Base-by-base conservation (phyloP, 2,329 filamentous ascomycete genomes). In the Cucurbitaria berberidis region DNA sequence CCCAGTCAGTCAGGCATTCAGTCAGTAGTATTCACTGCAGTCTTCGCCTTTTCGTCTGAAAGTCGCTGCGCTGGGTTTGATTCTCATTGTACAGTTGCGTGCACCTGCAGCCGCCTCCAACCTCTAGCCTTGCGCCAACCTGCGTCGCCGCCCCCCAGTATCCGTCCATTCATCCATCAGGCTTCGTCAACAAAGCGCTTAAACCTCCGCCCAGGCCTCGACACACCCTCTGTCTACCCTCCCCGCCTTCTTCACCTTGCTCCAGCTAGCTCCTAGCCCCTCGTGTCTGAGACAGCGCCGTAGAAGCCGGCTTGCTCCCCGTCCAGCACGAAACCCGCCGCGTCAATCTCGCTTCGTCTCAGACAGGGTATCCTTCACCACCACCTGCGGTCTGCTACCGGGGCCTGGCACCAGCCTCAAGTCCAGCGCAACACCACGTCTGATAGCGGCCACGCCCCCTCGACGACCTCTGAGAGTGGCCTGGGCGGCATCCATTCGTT, bases 331-430 rank as follows among this genome's bases (percentile, higher is more conserved):
- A 67, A 69, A 73, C 68, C 64, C 57, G 64, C 64, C 70, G 61
- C 57, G 59, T 65, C 67, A 68, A 68, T 74, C 69, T 73, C 71
- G 71, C 71, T 74, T 72, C 71, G 70, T 64, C 68, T 66, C 69
- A 71, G 63, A 64, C 66, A 62, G 70, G 69, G 57, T 57, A 44
- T 38, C 59, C 55, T 62, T 63, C 50, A 57, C 54, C 39, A 48
- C 48, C 56, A 47, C 45, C 60, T 48, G 27, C 48, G 55, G 46
- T 45, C 60, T 48, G 27, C 52, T 45, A 48, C 46, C 39, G 42
- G 46, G 32, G 36, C 35, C 55, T 35, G 38, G 55, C 44, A 27
- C 59, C 55, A 54, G 53, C 59, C 48, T 57, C 53, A 42, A 48
- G 34, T 49, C 42, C 49, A 53, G 59, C 51, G 49, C 51, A 42